These are phyloP conservation scores for Salvia splendens DNA, from an alignment of 257 asterid genomes.

Conservation along the genomic window DNA sequence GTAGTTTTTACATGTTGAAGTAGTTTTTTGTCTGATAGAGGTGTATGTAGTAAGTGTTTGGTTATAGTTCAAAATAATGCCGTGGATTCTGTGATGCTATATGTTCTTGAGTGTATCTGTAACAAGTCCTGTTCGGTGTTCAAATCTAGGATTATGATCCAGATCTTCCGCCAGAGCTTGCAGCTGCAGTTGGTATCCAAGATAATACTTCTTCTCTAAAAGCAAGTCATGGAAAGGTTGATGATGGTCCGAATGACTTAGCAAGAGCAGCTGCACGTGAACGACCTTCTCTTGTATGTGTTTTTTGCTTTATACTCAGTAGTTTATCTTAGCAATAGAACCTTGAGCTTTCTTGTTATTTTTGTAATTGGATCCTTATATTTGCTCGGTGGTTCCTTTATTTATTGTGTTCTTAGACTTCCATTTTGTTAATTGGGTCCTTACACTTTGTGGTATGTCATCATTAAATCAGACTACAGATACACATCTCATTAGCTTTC, in stretches of 20 bases:
- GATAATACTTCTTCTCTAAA: conserved; percentile 62
- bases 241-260: conserved; percentile 50
- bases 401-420: neutral
- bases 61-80: no score
- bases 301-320: neutral
- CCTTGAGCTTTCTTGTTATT: no score
- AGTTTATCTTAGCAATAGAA: no score
- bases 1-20: conserved; percentile 8
- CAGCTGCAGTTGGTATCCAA: conserved; percentile 79
- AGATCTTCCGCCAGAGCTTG: conserved; percentile 96
- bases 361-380: no score
- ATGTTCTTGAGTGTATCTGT: neutral
- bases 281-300: conserved; percentile 45
- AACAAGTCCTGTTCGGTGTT: conserved; percentile 26
- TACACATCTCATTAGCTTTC: conserved; percentile 27
- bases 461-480: no score
- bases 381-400: neutral
- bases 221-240: conserved; percentile 53
- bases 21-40: no score
- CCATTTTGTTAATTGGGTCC: no score
- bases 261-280: conserved; percentile 27
- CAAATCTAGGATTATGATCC: conserved; percentile 77
- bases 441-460: no score
- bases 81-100: neutral
- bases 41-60: no score